Base-by-base conservation (phyloP, 441 rosid genomes). In the Syzygium syzygioides region DNA sequence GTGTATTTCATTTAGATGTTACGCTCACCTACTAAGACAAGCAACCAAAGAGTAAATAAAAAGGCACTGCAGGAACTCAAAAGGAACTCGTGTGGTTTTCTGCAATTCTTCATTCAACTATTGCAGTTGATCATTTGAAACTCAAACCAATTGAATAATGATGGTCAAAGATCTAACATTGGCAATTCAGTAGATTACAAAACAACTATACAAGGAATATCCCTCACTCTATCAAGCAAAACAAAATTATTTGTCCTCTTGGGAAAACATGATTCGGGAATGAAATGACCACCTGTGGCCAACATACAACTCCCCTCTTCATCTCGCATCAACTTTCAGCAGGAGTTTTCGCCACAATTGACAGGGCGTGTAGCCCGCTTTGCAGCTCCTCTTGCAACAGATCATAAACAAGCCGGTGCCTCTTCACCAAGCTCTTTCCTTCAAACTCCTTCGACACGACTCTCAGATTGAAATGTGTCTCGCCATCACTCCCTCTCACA, bases 351-450 rank as follows among this genome's bases (percentile, higher is more conserved):
- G 96, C 96, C 26, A 93, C 94, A 87, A 95, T 94, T 0, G 97
- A 95, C 91, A 95, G 87, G 1, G 97, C 96, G 30, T 95, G 97
- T 45, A 95, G 92, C 87, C 96, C 97, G 84, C 89, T 93, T 86
- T 95, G 94, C 92, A 95, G 88, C 91, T 95, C 98, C 32, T 93
- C 95, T 91, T 94, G 94, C 95, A 95, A 91, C 88, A 95, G 91
- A 60, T 90, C 90, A 90, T 95, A 95, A 53, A 95, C 86, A 85
- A 94, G 86, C 89, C 95, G 90, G 91, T 95, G 98, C 92, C 98
- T 93, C 91, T 95, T 95, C 79, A 95, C 93, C 93, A 94, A 92
- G 91, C 94, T 95, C 94, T 93, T 95, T 89, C 96, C 96, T 90
- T 94, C 96, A 87, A 95, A 95, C 89, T 92, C 95, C 88, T 92